Evolutionary conservation across 345 rosid species (phyloP).

Genomic region (Linum tenue): DNA sequence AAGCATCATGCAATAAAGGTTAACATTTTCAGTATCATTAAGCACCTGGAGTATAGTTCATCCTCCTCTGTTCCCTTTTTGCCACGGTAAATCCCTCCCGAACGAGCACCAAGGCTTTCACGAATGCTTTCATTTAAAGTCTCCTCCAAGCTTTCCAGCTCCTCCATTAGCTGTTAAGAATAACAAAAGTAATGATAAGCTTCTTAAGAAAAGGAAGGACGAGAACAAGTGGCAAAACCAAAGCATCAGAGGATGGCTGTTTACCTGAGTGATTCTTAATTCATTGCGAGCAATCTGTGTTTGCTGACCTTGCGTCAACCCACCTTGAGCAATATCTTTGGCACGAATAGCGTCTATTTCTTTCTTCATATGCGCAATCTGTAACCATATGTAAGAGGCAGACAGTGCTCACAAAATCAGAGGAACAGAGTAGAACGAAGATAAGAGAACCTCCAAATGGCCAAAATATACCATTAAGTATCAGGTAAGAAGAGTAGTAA

Average conservation of each 20-base stretch:
- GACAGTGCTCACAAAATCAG: background rate
- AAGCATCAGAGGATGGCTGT: background rate
- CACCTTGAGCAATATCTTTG: slow-evolving; percentile 95
- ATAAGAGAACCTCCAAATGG: background rate
- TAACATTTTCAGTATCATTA: background rate
- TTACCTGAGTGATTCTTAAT: slow-evolving; percentile 76
- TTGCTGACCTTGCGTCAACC: slow-evolving; percentile 96
- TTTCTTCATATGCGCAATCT: slow-evolving; percentile 96
- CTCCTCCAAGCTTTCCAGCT: slow-evolving; percentile 94
- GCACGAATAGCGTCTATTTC: slow-evolving; percentile 91
- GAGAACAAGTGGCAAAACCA: background rate
- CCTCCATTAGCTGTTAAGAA: slow-evolving; percentile 63
- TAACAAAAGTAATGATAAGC: background rate
- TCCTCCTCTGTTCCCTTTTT: slow-evolving; percentile 54
- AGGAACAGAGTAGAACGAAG: background rate
- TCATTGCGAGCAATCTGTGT: slow-evolving; percentile 98
- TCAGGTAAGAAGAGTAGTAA: slow-evolving; percentile 6
- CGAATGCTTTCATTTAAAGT: slow-evolving; percentile 84
- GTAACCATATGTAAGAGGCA: slow-evolving; percentile 8
- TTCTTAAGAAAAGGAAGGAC: background rate
- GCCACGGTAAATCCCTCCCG: slow-evolving; percentile 37
- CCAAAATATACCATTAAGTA: background rate
- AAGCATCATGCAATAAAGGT: no score
- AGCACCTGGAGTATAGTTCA: slow-evolving; percentile 58
- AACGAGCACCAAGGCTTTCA: slow-evolving; percentile 84